Percentiles rank a stretch among this genome's conserved stretches.
These are phyloP conservation scores for Drechslerella dactyloides DNA, from an alignment of 2,329 filamentous ascomycete species.

Conservation along the genomic window DNA sequence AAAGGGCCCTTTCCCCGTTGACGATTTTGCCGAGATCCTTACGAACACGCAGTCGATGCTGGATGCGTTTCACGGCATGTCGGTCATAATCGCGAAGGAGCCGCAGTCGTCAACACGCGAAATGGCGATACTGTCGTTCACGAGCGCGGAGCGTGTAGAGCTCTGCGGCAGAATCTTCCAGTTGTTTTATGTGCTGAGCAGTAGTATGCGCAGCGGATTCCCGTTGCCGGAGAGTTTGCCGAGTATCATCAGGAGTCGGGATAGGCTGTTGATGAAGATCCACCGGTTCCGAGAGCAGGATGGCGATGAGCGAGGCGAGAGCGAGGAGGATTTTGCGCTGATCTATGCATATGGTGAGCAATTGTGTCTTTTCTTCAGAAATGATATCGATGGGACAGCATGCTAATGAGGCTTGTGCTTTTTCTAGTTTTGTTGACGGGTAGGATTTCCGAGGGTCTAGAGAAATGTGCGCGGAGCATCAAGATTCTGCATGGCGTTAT, in stretches of 20 bases:
- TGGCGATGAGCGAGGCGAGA: constrained; percentile 58
- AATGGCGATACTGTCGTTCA: constrained; percentile 78
- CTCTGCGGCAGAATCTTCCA: constrained; percentile 90
- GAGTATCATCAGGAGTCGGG: constrained; percentile 77
- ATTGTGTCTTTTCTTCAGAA: too few relatives aligned
- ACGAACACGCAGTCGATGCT: constrained; percentile 81
- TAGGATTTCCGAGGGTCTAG: constrained; percentile 70
- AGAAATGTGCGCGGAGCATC: constrained; percentile 67
- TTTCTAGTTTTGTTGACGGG: constrained; percentile 66
- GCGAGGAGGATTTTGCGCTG: constrained; percentile 78
- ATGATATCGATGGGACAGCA: not conserved
- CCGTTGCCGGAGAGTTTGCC: constrained; percentile 88
- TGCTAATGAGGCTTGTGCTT: constrained; percentile 4
- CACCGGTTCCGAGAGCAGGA: constrained; percentile 78
- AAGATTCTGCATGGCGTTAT: constrained; percentile 70
- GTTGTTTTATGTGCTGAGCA: constrained; percentile 83
- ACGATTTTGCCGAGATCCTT: constrained; percentile 75
- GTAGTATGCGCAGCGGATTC: constrained; percentile 91
- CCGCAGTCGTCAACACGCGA: constrained; percentile 78
- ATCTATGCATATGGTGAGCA: constrained; percentile 78
- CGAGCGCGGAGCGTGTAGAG: constrained; percentile 76
- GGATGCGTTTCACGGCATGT: constrained; percentile 96
- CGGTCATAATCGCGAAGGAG: constrained; percentile 84
- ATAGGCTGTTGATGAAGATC: constrained; percentile 83
- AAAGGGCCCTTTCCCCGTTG: constrained; percentile 80